phyloP scores from a whole-genome alignment of 768 basidiomycete species.

The Leccinellum luteum region DNA sequence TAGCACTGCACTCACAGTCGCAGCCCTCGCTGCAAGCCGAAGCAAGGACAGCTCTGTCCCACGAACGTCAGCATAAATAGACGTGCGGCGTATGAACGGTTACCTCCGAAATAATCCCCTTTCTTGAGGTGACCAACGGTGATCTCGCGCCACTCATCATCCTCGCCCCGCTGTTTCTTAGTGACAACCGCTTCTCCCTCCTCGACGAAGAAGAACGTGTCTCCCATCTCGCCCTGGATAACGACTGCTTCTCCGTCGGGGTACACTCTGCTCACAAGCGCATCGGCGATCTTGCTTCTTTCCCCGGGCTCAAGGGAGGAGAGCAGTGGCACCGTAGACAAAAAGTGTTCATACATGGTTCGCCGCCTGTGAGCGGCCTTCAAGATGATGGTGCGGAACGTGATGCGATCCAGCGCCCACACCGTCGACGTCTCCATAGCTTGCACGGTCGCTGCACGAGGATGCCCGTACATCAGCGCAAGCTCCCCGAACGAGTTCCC shows the following conservation, averaged over 20 bases:
- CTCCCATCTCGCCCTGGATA: slow-evolving; percentile 90
- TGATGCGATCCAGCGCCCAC: slow-evolving; percentile 96
- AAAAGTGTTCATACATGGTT: slow-evolving; percentile 95
- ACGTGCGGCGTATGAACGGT: background rate
- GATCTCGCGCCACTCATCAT: slow-evolving; percentile 59
- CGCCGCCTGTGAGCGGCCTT: slow-evolving; percentile 88
- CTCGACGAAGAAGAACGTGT: slow-evolving; percentile 97
- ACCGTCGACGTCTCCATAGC: slow-evolving; percentile 79
- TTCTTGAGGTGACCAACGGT: slow-evolving; percentile 75
- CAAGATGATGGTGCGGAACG: slow-evolving; percentile 96
- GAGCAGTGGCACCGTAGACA: slow-evolving; percentile 86
- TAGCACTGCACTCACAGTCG: slow-evolving; percentile 85
- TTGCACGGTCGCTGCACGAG: slow-evolving; percentile 91
- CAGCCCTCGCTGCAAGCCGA: slow-evolving; percentile 85
- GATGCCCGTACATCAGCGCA: slow-evolving; percentile 97
- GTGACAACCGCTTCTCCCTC: slow-evolving; percentile 88
- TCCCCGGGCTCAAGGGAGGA: slow-evolving; percentile 84
- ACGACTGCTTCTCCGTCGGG: slow-evolving; percentile 87
- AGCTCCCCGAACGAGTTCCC: slow-evolving; percentile 94
- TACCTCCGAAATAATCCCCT: slow-evolving; percentile 98
- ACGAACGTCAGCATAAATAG: slow-evolving; percentile 5
- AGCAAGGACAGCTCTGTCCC: slow-evolving; percentile 84
- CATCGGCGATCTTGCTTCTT: slow-evolving; percentile 96
- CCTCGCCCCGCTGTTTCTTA: slow-evolving; percentile 62
- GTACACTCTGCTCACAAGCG: slow-evolving; percentile 80